Evolutionary conservation across 352 stramenopile genomes (phyloP).

Genomic region (Phytopythium oedochilum): DNA sequence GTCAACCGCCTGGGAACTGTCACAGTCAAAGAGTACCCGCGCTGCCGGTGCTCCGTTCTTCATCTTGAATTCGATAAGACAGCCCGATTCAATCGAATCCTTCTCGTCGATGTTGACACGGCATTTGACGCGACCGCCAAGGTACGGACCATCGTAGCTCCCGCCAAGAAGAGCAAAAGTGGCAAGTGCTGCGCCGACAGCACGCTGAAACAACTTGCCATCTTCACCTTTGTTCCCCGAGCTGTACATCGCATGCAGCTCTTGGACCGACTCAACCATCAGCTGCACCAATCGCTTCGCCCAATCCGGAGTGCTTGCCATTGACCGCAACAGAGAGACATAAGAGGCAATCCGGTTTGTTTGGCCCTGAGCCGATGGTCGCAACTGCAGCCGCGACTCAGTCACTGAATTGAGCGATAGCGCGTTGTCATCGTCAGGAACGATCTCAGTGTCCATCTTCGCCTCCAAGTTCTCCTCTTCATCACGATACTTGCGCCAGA

Average conservation of each 20-base stretch:
- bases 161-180: constrained; percentile 54
- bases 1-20: constrained; percentile 42
- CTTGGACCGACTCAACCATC: constrained; percentile 15
- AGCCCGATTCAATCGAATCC: constrained; percentile 67
- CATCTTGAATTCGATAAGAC: constrained; percentile 46
- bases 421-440: not conserved
- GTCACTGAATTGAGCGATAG: not conserved
- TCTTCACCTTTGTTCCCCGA: not conserved
- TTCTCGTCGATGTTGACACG: constrained; percentile 74
- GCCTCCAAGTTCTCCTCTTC: constrained; percentile 1
- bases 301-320: constrained; percentile 27
- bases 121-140: constrained; percentile 61
- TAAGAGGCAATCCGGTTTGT: constrained; percentile 38
- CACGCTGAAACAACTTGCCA: not conserved
- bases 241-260: not conserved
- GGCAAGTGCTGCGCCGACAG: constrained; percentile 23
- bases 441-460: not conserved
- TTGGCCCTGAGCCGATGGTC: constrained; percentile 36
- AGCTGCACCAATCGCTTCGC: constrained; percentile 18
- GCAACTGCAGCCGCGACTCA: constrained; percentile 27
- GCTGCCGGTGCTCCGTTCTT: constrained; percentile 35
- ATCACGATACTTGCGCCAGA: constrained; percentile 34
- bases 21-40: constrained; percentile 65
- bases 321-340: constrained; percentile 37
- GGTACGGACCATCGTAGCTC: constrained; percentile 34